A percentile compares a stretch with the other conserved stretches of the same genome.
phyloP scores from a whole-genome alignment of 2,329 filamentous ascomycete species.

The Anthostomella pinea region DNA sequence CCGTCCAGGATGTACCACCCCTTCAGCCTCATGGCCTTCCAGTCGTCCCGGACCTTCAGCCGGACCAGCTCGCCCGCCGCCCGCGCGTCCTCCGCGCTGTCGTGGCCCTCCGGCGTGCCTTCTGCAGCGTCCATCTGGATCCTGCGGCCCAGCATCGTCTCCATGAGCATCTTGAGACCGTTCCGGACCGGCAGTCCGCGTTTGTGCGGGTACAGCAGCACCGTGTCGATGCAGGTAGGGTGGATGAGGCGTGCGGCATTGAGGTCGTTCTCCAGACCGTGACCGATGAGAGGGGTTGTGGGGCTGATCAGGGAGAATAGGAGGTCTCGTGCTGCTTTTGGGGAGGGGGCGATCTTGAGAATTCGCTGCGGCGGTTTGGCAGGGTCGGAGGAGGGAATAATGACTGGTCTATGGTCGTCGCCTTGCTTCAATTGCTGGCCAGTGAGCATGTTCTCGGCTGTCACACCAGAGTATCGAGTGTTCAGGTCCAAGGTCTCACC shows the following conservation, averaged over 20 bases:
- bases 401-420: slow-evolving; percentile 25
- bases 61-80: slow-evolving; percentile 85
- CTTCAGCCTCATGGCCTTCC: slow-evolving; percentile 61
- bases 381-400: slow-evolving; percentile 18
- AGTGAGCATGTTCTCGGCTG: slow-evolving; percentile 68
- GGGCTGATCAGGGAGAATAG: slow-evolving; percentile 75
- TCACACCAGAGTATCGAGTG: slow-evolving; percentile 86
- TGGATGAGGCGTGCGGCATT: slow-evolving; percentile 84
- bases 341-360: slow-evolving; percentile 73
- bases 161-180: slow-evolving; percentile 72
- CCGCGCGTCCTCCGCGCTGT: slow-evolving; percentile 86
- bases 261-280: slow-evolving; percentile 93
- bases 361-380: slow-evolving; percentile 35
- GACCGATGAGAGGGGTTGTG: slow-evolving; percentile 80
- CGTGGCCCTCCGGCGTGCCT: slow-evolving; percentile 64
- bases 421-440: slow-evolving; percentile 56
- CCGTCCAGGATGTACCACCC: slow-evolving; percentile 65
- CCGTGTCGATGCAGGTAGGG: slow-evolving; percentile 79
- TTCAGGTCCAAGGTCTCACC: slow-evolving; percentile 89
- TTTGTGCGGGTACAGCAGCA: slow-evolving; percentile 77
- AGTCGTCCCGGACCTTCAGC: slow-evolving; percentile 66
- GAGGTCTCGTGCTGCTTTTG: slow-evolving; percentile 69
- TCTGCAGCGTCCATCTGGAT: slow-evolving; percentile 69
- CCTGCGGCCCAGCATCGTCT: slow-evolving; percentile 64
- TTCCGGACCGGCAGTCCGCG: slow-evolving; percentile 73